These are phyloP conservation scores for Akanthomyces dipterigenus DNA, from an alignment of 2,329 filamentous ascomycete species.

Conservation along the genomic window DNA sequence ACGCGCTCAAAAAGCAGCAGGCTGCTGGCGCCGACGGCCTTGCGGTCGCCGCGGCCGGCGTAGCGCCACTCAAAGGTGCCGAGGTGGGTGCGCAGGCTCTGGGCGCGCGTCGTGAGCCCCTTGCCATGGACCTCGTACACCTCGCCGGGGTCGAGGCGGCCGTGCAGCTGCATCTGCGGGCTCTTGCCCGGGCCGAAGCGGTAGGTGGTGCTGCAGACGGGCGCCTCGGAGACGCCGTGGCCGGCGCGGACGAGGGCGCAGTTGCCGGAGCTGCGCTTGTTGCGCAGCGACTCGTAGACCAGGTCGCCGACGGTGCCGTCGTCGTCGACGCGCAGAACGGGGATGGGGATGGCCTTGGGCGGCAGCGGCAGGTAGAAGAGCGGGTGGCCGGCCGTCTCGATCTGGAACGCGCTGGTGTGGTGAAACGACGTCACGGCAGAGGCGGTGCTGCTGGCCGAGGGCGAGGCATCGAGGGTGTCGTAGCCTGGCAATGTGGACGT, in stretches of 20 bases:
- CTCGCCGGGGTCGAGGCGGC: constrained; percentile 15
- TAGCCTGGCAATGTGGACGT: constrained; percentile 18
- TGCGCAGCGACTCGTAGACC: constrained; percentile 46
- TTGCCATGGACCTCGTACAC: constrained; percentile 23
- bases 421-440: constrained; percentile 26
- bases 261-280: constrained; percentile 37
- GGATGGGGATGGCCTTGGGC: constrained; percentile 32
- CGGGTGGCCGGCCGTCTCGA: constrained; percentile 40
- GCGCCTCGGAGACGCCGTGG: constrained; percentile 21
- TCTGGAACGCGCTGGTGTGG: constrained; percentile 40
- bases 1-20: constrained; percentile 46
- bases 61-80: constrained; percentile 53
- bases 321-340: constrained; percentile 34
- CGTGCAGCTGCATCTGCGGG: constrained; percentile 35
- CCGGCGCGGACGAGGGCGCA: constrained; percentile 41
- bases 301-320: constrained; percentile 29
- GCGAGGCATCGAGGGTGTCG: constrained; percentile 5
- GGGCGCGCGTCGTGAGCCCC: constrained; percentile 40
- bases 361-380: constrained; percentile 36
- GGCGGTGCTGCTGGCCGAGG: not conserved
- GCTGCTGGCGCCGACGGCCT: constrained; percentile 31
- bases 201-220: constrained; percentile 48
- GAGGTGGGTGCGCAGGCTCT: constrained; percentile 38
- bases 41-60: constrained; percentile 38
- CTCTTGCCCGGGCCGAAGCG: constrained; percentile 48